Evolutionary conservation across 176 grass and related monocot genomes (phyloP).

Genomic region (Bromus sterilis): DNA sequence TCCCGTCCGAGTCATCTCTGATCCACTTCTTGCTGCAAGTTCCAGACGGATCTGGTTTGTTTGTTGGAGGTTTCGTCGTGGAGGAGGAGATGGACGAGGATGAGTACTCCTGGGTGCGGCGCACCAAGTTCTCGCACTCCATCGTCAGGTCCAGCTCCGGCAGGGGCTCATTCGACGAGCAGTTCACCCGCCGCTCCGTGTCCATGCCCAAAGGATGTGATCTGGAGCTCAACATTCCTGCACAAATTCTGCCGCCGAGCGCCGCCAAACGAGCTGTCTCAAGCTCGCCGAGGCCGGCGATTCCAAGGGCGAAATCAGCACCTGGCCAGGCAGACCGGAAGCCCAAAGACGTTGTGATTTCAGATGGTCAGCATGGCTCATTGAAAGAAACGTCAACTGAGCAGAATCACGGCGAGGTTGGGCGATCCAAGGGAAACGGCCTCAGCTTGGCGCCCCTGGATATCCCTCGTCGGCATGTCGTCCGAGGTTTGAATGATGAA

Average conservation of each 20-base stretch:
- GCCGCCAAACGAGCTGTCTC: neutral
- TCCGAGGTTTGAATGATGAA: neutral
- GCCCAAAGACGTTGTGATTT: slow-evolving; percentile 18
- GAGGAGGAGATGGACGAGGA: slow-evolving; percentile 68
- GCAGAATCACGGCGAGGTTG: neutral
- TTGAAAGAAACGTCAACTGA: slow-evolving; percentile 1
- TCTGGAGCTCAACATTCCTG: slow-evolving; percentile 2
- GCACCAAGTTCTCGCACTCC: slow-evolving; percentile 73
- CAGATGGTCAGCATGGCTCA: slow-evolving; percentile 15
- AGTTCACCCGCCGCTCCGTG: neutral
- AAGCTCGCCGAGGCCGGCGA: neutral
- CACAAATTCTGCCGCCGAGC: neutral
- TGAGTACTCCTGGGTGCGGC: slow-evolving; percentile 74
- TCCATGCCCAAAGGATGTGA: neutral
- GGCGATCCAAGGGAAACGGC: neutral
- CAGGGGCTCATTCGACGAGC: slow-evolving; percentile 18
- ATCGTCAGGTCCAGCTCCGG: slow-evolving; percentile 50
- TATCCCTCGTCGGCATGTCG: neutral
- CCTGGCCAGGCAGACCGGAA: slow-evolving; percentile 13
- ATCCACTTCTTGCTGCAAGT: neutral
- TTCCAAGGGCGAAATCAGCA: slow-evolving; percentile 28
- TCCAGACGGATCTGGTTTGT: neutral
- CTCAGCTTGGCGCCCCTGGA: slow-evolving; percentile 35
- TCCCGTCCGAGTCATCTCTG: neutral
- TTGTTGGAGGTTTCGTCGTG: neutral